Base-by-base conservation (phyloP, 306 rosid species). In the Begonia loranthoides region DNA sequence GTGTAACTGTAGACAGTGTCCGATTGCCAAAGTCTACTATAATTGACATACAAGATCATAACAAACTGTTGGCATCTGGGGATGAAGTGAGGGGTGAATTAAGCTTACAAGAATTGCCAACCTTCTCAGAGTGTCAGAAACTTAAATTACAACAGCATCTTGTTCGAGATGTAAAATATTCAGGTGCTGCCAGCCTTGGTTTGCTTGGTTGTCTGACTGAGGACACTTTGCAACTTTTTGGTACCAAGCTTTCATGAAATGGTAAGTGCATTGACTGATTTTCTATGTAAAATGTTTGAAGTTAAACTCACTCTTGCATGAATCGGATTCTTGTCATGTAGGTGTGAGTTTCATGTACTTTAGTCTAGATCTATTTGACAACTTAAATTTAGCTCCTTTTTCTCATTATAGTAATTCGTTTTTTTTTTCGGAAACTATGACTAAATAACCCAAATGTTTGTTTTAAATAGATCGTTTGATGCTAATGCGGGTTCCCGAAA, bases 51-150 rank as follows among this genome's bases (percentile, higher is more conserved):
- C 64, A 53, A 22, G 62, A 58, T 48, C 63, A 64, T 41, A 62
- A 68, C 56, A 73, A 61, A 58, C 51, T 78, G 60, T 82, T 90
- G 64, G 95, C 82, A 53, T 72, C 75, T 6, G 70, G 63, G 67
- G 90, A 90, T 54, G 87, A 83, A 57, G 72, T 54, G 24, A 41
- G 72, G 34, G 24, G 63, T 17, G 83, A 82, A 41, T 49, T 85
- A 66, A 60, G 76, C 56, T 68, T 90, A 76, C 85, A 80, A 41
- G 90, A 82, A 68, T 66, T 85, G 77, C 87, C 95, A 16, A 77
- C 90, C 44, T 82, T 85, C 55, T 74, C 79, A 12, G 72, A 55
- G 59, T 24, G 51, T 65, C 94, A 76, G 77, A 77, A 52, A 33
- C 67, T 82, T 53, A 75, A 71, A 56, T 59, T 66, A 13, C 73